Percentiles rank a stretch among this genome's conserved stretches.
Evolutionary conservation across 2,329 filamentous ascomycete genomes (phyloP).

Genomic region (Neoarthrinium moseri): DNA sequence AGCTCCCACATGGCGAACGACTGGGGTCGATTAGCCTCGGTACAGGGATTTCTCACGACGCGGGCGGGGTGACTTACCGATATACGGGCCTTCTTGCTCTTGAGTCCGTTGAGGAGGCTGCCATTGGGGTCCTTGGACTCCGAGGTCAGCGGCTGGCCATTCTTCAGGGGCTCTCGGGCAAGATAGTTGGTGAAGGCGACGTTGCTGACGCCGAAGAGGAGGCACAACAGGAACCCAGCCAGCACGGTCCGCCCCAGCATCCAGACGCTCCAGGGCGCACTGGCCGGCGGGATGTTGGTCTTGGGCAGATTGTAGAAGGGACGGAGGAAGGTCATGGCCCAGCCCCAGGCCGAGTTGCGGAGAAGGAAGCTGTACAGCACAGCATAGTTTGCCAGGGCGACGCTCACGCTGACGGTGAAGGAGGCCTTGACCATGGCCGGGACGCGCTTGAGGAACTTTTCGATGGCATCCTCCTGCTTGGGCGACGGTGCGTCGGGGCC

Average conservation of each 20-base stretch:
- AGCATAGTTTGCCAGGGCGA: slow-evolving; percentile 43
- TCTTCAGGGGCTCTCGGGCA: slow-evolving; percentile 78
- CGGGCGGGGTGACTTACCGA: slow-evolving; percentile 55
- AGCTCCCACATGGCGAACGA: slow-evolving; percentile 92
- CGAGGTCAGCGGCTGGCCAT: slow-evolving; percentile 76
- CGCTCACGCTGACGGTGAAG: slow-evolving; percentile 29
- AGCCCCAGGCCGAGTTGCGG: slow-evolving; percentile 64
- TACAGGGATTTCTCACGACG: not conserved
- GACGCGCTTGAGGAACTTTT: slow-evolving; percentile 41
- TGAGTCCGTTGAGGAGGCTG: slow-evolving; percentile 80
- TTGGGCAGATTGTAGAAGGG: slow-evolving; percentile 74
- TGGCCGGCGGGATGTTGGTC: slow-evolving; percentile 61
- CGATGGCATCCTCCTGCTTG: slow-evolving; percentile 15
- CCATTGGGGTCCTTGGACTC: slow-evolving; percentile 91
- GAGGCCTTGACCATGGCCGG: slow-evolving; percentile 24
- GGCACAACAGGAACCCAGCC: slow-evolving; percentile 65
- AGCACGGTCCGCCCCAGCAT: slow-evolving; percentile 55
- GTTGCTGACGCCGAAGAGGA: slow-evolving; percentile 78
- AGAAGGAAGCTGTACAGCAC: slow-evolving; percentile 65
- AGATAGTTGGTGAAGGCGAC: slow-evolving; percentile 78
- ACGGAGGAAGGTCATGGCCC: slow-evolving; percentile 68
- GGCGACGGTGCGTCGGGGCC: slow-evolving; percentile 10
- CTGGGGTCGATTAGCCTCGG: slow-evolving; percentile 31
- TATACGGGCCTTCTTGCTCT: slow-evolving; percentile 76
- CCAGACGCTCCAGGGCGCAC: slow-evolving; percentile 56